phyloP scores from a whole-genome alignment of 1,139 yeast species.

The Kazachstania sp. region DNA sequence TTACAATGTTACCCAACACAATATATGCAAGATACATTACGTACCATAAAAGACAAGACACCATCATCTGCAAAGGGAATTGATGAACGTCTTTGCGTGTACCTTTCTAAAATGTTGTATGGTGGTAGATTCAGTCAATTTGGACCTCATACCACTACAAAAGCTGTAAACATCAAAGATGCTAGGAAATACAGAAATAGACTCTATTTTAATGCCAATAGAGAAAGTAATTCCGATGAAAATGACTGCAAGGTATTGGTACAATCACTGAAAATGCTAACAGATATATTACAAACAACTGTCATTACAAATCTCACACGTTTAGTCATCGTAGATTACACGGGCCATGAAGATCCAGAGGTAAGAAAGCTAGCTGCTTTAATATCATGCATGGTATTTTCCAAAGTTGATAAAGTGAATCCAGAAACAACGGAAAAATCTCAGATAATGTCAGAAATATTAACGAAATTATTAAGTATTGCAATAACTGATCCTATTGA shows the following conservation, averaged over 20 bases:
- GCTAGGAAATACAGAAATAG: slow-evolving; percentile 74
- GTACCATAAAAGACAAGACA: slow-evolving; percentile 57
- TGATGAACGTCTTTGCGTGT: slow-evolving; percentile 60
- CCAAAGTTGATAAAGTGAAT: slow-evolving; percentile 36
- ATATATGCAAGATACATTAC: slow-evolving; percentile 67
- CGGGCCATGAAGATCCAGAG: slow-evolving; percentile 69
- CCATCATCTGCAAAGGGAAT: slow-evolving; percentile 74
- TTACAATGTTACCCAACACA: slow-evolving; percentile 76
- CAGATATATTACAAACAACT: slow-evolving; percentile 64
- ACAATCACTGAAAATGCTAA: slow-evolving; percentile 48
- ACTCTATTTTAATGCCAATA: slow-evolving; percentile 55
- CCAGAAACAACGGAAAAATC: neutral
- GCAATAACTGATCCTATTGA: slow-evolving; percentile 87
- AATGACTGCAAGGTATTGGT: slow-evolving; percentile 28
- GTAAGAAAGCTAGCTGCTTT: slow-evolving; percentile 81
- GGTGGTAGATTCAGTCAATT: slow-evolving; percentile 77
- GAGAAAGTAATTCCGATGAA: slow-evolving; percentile 29
- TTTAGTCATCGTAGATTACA: slow-evolving; percentile 68
- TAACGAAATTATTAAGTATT: slow-evolving; percentile 69
- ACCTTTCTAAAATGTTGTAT: slow-evolving; percentile 68
- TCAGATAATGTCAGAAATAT: slow-evolving; percentile 74
- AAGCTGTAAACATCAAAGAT: slow-evolving; percentile 47
- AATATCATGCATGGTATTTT: slow-evolving; percentile 73
- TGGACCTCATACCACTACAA: slow-evolving; percentile 9
- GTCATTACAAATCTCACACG: slow-evolving; percentile 83